Evolutionary conservation across 208 protist genomes (phyloP).

Genomic region (Trichomonas gallinae): DNA sequence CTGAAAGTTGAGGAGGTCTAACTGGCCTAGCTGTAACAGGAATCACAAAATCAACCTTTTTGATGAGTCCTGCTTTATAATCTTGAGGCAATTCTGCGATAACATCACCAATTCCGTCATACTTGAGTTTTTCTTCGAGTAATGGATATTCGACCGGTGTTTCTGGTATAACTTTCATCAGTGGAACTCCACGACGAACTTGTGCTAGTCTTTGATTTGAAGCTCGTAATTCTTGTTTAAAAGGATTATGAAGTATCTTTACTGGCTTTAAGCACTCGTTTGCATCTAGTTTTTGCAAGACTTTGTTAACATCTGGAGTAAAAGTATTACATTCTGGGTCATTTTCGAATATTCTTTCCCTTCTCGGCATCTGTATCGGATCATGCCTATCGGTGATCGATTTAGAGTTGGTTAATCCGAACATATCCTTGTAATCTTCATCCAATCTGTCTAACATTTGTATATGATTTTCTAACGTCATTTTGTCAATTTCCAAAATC

Average conservation of each 20-base stretch:
- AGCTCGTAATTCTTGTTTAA: not conserved
- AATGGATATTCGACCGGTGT: not conserved
- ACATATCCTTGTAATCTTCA: not conserved
- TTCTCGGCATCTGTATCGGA: not conserved
- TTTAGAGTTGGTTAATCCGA: not conserved
- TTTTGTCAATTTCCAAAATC: no score
- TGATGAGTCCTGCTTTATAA: not conserved
- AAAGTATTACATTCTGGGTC: not conserved
- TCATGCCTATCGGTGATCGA: not conserved
- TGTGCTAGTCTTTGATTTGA: not conserved
- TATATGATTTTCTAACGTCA: no score
- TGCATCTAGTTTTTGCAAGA: not conserved
- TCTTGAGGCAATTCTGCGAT: not conserved
- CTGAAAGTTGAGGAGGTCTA: not conserved
- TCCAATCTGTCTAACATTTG: no score
- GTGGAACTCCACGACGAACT: not conserved
- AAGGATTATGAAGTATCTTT: not conserved
- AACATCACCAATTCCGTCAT: not conserved
- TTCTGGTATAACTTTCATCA: not conserved
- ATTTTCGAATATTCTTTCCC: not conserved
- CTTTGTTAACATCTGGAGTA: not conserved
- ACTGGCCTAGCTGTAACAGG: not conserved
- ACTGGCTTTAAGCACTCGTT: not conserved
- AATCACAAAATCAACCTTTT: not conserved
- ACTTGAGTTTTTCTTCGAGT: not conserved